Evolutionary conservation across 345 rosid genomes (phyloP), one percentile per base, ranked within the genome.

Genomic region (Lepidium africanum): DNA sequence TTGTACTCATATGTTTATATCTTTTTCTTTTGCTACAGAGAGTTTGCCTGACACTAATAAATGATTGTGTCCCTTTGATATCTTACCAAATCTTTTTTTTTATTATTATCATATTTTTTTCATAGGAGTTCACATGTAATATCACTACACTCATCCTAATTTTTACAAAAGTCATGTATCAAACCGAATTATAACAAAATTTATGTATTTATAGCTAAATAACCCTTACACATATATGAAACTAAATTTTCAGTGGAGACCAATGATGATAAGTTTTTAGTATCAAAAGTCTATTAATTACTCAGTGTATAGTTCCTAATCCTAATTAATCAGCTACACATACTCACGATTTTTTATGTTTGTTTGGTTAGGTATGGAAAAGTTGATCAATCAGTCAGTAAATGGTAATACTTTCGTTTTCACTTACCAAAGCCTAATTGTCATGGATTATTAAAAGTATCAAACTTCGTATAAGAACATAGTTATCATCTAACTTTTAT

Each of bases 371-470:
- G 62, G 75, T 71, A 5, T 43, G 48, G 48, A 14, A 54, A 43
- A 62, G 70, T 47, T 23, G 68, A 41, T 71, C 41, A 19, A 55
- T 36, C 3, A 70, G 11, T 63, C 48, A 46, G 42, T 38, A 48
- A 49, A 23, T 57, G 35, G 45, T 51, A 42, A 59, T 43, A 54
- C 71, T 65, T 76, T 72, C 81, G 42, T 74, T 81, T 70, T 81
- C 80, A 30, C 40, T 60, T 54, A 72, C 83, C 83, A 17, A 69
- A 80, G 70, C 69, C 72, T 70, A 69, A 72, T 48, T 67, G n/a
- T 58, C 72, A 41, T 49, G 60, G 46, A 39, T 38, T 15, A 55
- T 15, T 63, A 47, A 53, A 62, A 53, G 33, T 63, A 23, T 45
- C 9, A 25, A 43, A 62, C 16, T 25, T 47, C 17, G 61, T 36